Evolutionary conservation across 2,329 filamentous ascomycete species (phyloP).

Genomic region (Keithomyces neogunnii): DNA sequence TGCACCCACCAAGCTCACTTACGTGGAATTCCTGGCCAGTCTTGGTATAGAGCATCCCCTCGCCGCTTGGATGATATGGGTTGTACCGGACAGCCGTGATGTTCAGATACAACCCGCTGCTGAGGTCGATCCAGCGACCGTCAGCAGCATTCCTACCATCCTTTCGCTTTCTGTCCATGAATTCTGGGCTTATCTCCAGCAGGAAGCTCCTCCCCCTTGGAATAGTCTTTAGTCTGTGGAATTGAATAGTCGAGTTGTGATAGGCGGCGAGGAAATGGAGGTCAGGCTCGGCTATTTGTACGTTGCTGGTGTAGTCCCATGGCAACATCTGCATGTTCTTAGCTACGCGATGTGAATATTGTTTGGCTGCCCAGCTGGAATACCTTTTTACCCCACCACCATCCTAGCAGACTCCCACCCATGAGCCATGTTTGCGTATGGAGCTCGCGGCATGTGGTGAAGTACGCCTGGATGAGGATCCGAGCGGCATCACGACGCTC

Average conservation of each 20-base stretch:
- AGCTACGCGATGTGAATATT: neutral
- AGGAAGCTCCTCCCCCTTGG: slow-evolving; percentile 34
- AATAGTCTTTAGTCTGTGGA: slow-evolving; percentile 30
- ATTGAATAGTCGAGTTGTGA: slow-evolving; percentile 51
- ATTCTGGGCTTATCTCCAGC: slow-evolving; percentile 40
- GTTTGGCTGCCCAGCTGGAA: slow-evolving; percentile 5
- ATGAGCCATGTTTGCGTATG: slow-evolving; percentile 74
- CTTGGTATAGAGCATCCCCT: slow-evolving; percentile 41
- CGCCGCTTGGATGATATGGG: slow-evolving; percentile 30
- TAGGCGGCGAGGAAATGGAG: slow-evolving; percentile 57
- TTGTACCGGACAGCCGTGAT: slow-evolving; percentile 43
- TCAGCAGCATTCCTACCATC: slow-evolving; percentile 36
- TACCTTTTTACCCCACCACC: slow-evolving; percentile 69
- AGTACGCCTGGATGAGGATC: slow-evolving; percentile 63
- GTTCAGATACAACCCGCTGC: slow-evolving; percentile 39
- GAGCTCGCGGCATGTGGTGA: slow-evolving; percentile 56
- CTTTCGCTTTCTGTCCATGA: slow-evolving; percentile 25
- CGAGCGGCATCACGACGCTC: slow-evolving; percentile 53
- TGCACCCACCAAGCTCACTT: slow-evolving; percentile 4
- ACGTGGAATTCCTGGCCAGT: slow-evolving; percentile 42
- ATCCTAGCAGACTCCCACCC: slow-evolving; percentile 75
- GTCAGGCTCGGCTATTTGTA: slow-evolving; percentile 60
- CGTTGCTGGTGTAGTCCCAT: slow-evolving; percentile 72
- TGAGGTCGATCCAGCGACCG: slow-evolving; percentile 39
- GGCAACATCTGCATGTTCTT: slow-evolving; percentile 49